Base-by-base conservation (phyloP, 2,329 filamentous ascomycete genomes). In the Colletotrichum noveboracense region DNA sequence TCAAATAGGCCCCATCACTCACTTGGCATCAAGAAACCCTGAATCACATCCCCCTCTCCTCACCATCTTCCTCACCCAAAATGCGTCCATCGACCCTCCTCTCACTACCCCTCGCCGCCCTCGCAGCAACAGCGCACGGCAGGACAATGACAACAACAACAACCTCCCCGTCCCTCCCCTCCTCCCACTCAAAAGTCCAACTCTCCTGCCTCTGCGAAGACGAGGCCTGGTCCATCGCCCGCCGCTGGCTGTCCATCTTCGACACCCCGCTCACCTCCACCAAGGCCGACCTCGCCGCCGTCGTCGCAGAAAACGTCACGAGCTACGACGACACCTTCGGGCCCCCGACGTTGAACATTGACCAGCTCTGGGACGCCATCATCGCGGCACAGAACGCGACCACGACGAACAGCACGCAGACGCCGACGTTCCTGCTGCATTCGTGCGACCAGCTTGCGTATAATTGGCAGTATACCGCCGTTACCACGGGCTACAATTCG, bases 241-340 rank as follows among this genome's bases (percentile, higher is more conserved):
- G 38, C 3, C 71, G 71, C 13, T 76, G 74, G 74, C 74, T 76
- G 2, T 12, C 30, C 61, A 43, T 76, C 18, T 76, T 74, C 61
- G 66, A 61, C 6, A 60, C 66, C n/a, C 30, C 30, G 2, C 21
- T 71, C 9, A 24, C 66, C 3, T 70, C 70, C 10, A 43, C 48
- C 74, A 67, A 76, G 38, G 26, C 14, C n/a, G 26, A 76, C 2
- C 52, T 76, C 5, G 74, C 71, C 16, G 58, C 66, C 2, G 69
- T 76, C 26, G 74, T 74, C 14, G 32, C 71, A 1, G 18, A 7
- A 6, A 30, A 74, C 7, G n/a, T 76, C 52, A 36, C 28, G 9
- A 76, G 74, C 71, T 65, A 65, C 52, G 71, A 76, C 32, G 61
- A 70, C 5, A 70, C 74, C 4, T 74, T 70, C n/a, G 66, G 71